These are phyloP conservation scores for Hypholoma fasciculare DNA, from an alignment of 768 basidiomycete genomes.

Conservation along the genomic window DNA sequence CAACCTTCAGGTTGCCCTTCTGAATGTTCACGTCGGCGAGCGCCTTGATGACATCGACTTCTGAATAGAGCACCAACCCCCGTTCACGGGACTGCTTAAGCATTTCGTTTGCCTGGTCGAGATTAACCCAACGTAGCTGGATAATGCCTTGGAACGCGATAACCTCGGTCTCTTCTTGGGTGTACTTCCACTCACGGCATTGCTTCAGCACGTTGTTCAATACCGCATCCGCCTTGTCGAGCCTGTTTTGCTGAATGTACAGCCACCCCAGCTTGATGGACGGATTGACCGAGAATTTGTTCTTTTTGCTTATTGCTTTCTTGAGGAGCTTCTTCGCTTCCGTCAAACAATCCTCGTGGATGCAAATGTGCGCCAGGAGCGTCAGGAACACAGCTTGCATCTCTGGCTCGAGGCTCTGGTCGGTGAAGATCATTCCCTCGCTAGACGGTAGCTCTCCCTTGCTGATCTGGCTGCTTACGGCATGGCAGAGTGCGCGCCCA, in stretches of 20 bases:
- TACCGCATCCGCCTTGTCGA: constrained; percentile 1
- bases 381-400: constrained; percentile 1
- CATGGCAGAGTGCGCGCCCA: neutral
- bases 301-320: neutral
- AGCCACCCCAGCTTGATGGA: neutral
- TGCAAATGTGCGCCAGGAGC: constrained; percentile 2
- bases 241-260: neutral
- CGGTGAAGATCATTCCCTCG: neutral
- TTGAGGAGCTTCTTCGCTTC: constrained; percentile 1
- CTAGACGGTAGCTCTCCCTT: neutral
- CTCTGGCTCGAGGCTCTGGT: neutral
- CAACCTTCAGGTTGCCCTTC: neutral
- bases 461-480: neutral
- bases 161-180: neutral
- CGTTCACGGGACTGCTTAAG: neutral
- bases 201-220: neutral
- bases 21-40: neutral
- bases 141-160: constrained; percentile 1
- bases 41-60: neutral
- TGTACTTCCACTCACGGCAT: neutral
- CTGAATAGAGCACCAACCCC: constrained; percentile 1
- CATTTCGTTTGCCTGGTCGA: neutral
- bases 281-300: neutral
- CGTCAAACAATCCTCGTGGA: neutral
- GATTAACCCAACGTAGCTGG: neutral